Conservation (phyloP, 169 alveolate genomes). For the Besnoitia besnoiti region DNA sequence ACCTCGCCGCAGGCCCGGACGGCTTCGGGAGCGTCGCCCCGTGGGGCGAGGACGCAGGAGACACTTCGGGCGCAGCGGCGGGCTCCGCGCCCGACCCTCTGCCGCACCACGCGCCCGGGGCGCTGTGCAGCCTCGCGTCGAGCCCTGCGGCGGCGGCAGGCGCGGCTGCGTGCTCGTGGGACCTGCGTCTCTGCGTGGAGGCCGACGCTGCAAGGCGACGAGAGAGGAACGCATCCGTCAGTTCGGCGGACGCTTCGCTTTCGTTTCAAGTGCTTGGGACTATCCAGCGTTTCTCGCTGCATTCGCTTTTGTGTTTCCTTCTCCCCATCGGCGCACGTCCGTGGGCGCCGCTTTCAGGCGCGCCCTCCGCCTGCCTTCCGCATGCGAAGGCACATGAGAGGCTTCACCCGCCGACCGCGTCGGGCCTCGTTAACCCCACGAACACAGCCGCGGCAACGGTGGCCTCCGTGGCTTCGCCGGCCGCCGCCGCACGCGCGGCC, state of each 20-base stretch:
- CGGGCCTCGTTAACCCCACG: constrained; percentile 26
- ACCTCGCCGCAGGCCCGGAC: neutral
- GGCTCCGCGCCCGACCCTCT: neutral
- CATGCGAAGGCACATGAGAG: neutral
- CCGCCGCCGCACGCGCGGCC: constrained; percentile 20
- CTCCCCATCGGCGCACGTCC: neutral
- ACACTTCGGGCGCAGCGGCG: neutral
- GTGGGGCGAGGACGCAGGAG: neutral
- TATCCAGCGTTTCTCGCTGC: neutral
- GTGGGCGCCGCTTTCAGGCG: neutral
- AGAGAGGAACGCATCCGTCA: neutral
- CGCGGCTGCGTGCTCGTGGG: too few species aligned
- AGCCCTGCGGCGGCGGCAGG: neutral
- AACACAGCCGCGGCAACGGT: constrained; percentile 46
- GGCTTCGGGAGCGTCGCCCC: neutral
- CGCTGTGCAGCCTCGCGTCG: neutral
- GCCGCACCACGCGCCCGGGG: neutral
- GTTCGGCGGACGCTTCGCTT: neutral
- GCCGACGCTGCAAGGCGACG: neutral
- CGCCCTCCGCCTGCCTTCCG: neutral
- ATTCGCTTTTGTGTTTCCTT: neutral
- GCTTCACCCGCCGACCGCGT: neutral
- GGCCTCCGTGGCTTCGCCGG: constrained; percentile 32
- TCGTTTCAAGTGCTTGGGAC: neutral
- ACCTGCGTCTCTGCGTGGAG: neutral